These are phyloP conservation scores for Cladophialophora carrionii DNA, from an alignment of 2,329 filamentous ascomycete genomes.

Conservation along the genomic window DNA sequence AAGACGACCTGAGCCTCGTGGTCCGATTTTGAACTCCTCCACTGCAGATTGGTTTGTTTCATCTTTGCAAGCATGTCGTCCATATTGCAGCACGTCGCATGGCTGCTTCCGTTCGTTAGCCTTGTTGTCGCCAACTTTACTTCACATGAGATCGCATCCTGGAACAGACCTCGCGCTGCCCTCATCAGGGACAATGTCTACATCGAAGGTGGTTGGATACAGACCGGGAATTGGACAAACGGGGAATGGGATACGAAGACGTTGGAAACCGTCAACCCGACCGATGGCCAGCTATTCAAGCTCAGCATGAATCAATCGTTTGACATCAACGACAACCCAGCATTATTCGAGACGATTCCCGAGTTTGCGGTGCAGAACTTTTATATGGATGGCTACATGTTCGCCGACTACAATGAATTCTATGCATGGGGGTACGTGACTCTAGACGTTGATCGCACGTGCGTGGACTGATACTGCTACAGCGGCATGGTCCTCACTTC, in stretches of 20 bases:
- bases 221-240: constrained; percentile 16
- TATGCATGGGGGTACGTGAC: constrained; percentile 60
- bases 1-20: constrained; percentile 16
- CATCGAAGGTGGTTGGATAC: constrained; percentile 22
- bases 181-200: constrained; percentile 25
- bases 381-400: constrained; percentile 65
- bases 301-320: constrained; percentile 65
- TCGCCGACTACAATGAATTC: constrained; percentile 66
- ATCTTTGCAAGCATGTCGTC: constrained; percentile 9
- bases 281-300: constrained; percentile 57
- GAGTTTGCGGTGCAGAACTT: constrained; percentile 54
- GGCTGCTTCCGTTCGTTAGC: constrained; percentile 10
- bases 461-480: constrained; percentile 61
- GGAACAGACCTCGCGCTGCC: constrained; percentile 22
- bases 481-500: constrained; percentile 15
- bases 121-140: constrained; percentile 10
- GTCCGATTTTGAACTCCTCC: constrained; percentile 15
- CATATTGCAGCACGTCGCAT: constrained; percentile 1
- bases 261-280: constrained; percentile 51
- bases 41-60: neutral
- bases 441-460: neutral
- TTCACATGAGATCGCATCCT: constrained; percentile 15
- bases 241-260: constrained; percentile 12
- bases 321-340: constrained; percentile 59
- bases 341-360: constrained; percentile 55